Base-by-base conservation (phyloP, 345 rosid species). In the Carallia brachiata region DNA sequence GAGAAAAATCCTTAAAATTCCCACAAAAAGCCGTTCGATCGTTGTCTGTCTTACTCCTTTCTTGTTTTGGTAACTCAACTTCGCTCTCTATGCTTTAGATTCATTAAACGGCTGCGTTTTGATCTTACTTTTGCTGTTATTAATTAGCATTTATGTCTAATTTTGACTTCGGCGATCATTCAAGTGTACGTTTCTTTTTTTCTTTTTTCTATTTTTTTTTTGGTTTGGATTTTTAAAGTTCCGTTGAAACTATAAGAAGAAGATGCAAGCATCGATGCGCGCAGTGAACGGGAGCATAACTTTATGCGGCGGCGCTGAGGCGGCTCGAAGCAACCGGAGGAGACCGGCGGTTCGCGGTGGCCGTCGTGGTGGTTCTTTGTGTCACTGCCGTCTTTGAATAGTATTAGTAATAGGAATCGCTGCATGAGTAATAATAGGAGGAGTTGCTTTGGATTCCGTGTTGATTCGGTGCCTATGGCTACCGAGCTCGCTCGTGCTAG, bases 401-500 rank as follows among this genome's bases (percentile, higher is more conserved):
- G 17, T 56, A 19, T 44, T 10, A 44, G 60, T 56, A 1, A 56
- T 39, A 50, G 59, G 19, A 77, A 75, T 58, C 36, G 70, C 69
- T 72, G 78, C 75, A 69, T 79, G 80, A 60, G 77, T 58, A 23
- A 68, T 37, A 6, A 19, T 28, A 62, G 48, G 65, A 67, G 75
- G 63, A 47, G 62, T 74, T 77, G 82, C 58, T 68, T 69, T 17
- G 84, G 81, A n/a, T 76, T 84, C 79, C 69, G 78, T 52, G 68
- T 77, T 37, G 74, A 60, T 73, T 67, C 75, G 18, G 74, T 63
- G 61, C 61, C 79, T 17, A 91, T 85, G 97, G 89, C 89, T 63
- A 80, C 91, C 2, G 86, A 85, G 69, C 84, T 93, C 65, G 80
- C 81, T 34, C 89, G 88, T n/a, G 71, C 88, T 6, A 82, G 71